Evolutionary conservation across 345 rosid genomes (phyloP).

Genomic region (Diplotaxis tenuifolia): DNA sequence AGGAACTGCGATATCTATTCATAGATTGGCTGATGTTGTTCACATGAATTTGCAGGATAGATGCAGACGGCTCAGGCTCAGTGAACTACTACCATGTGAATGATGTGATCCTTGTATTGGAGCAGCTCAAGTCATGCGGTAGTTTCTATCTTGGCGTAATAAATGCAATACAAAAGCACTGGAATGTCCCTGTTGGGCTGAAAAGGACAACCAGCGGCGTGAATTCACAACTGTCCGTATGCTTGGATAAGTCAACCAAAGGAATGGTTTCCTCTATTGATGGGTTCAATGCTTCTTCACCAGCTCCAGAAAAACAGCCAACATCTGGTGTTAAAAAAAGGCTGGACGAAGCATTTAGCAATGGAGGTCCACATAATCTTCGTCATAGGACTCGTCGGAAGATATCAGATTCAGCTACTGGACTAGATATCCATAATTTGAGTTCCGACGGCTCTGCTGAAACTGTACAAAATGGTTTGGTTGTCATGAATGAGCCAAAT

Average conservation of each 20-base stretch:
- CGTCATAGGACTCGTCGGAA: conserved; percentile 33
- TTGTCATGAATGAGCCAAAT: conserved; percentile 38
- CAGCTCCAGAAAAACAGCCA: conserved; percentile 23
- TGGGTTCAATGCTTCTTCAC: conserved; percentile 28
- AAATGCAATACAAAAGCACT: conserved; percentile 59
- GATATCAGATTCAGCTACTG: conserved; percentile 37
- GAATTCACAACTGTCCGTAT: conserved; percentile 38
- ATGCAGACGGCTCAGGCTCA: conserved; percentile 51
- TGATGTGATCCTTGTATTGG: conserved; percentile 58
- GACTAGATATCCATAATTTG: conserved; percentile 39
- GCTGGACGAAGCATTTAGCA: conserved; percentile 38
- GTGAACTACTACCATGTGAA: conserved; percentile 60
- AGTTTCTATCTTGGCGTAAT: conserved; percentile 49
- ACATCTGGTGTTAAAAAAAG: conserved; percentile 37
- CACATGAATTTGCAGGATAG: conserved; percentile 62
- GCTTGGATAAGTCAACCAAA: conserved; percentile 34
- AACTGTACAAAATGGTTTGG: conserved; percentile 49
- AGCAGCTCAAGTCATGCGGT: conserved; percentile 63
- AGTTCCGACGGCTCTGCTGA: conserved; percentile 66
- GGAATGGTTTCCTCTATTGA: conserved; percentile 38
- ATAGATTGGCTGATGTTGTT: conserved; percentile 25
- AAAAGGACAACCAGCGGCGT: conserved; percentile 40
- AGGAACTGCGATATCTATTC: conserved; percentile 16
- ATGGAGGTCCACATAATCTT: conserved; percentile 42
- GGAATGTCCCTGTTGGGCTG: conserved; percentile 48